These are phyloP conservation scores for Calonectria fujianensis DNA, from an alignment of 2,329 filamentous ascomycete genomes.

Conservation along the genomic window DNA sequence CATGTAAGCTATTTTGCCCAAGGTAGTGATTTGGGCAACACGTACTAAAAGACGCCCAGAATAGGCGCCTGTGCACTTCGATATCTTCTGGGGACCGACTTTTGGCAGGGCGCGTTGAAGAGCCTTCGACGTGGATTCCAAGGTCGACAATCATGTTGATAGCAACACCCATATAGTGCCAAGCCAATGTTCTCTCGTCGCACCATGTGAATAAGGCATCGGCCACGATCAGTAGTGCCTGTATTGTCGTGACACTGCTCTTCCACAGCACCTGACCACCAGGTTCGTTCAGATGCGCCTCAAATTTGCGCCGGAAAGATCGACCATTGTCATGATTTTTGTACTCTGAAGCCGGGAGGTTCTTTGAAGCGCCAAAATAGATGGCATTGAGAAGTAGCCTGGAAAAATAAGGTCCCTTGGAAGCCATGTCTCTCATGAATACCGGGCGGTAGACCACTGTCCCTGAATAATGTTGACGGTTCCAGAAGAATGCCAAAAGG, in stretches of 20 bases:
- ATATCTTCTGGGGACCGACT: conserved; percentile 64
- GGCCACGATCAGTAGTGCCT: conserved; percentile 71
- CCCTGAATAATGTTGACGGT: conserved; percentile 69
- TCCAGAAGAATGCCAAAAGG: conserved; percentile 71
- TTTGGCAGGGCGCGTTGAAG: not conserved
- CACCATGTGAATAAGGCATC: conserved; percentile 70
- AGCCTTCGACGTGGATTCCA: conserved; percentile 62
- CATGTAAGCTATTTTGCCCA: not conserved
- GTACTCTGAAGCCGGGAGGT: not conserved
- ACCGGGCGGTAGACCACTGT: conserved; percentile 70
- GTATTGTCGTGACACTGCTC: conserved; percentile 71
- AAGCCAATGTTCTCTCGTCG: conserved; percentile 71
- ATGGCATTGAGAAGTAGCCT: conserved; percentile 74
- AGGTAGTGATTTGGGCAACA: not conserved
- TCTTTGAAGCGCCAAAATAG: conserved; percentile 60
- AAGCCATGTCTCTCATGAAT: conserved; percentile 73
- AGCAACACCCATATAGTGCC: conserved; percentile 72
- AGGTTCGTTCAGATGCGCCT: conserved; percentile 68
- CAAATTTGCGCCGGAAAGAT: conserved; percentile 66
- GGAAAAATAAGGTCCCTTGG: conserved; percentile 73
- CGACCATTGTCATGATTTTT: not conserved
- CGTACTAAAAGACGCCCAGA: conserved; percentile 50
- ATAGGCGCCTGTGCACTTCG: conserved; percentile 65
- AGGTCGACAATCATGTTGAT: conserved; percentile 65
- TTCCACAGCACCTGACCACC: conserved; percentile 59